phyloP scores from a whole-genome alignment of 768 basidiomycete species.

The Chalciporus pseudorubinellus region DNA sequence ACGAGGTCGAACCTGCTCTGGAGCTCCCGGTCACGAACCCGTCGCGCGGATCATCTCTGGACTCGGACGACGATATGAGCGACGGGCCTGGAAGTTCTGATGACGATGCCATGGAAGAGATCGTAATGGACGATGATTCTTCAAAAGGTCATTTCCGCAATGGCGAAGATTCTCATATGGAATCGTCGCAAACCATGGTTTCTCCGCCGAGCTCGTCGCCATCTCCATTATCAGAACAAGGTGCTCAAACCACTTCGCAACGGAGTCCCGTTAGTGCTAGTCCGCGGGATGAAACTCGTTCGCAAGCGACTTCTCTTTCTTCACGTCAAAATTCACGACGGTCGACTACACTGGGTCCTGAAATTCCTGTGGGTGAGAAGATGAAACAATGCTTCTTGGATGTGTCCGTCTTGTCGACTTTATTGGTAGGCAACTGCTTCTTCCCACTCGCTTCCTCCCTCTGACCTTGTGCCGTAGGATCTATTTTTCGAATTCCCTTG shows the following conservation, averaged over 20 bases:
- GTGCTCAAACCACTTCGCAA: constrained; percentile 24
- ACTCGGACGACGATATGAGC: constrained; percentile 80
- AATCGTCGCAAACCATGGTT: constrained; percentile 29
- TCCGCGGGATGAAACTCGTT: constrained; percentile 28
- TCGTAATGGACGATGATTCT: constrained; percentile 70
- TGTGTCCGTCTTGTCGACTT: constrained; percentile 64
- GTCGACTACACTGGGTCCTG: constrained; percentile 36
- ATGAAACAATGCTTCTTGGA: constrained; percentile 80
- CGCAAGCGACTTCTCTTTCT: constrained; percentile 38
- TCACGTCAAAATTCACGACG: constrained; percentile 60
- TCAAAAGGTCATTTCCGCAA: constrained; percentile 28
- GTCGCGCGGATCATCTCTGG: constrained; percentile 51
- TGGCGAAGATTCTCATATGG: constrained; percentile 32
- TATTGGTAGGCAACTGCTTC: constrained; percentile 60
- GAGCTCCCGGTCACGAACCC: constrained; percentile 66
- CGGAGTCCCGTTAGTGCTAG: constrained; percentile 25
- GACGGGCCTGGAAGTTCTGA: constrained; percentile 71
- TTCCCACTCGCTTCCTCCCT: background rate
- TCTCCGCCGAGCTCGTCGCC: constrained; percentile 32
- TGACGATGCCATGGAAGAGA: constrained; percentile 81
- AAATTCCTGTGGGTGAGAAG: constrained; percentile 67
- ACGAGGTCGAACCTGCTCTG: constrained; percentile 59
- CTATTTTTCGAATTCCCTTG: constrained; percentile 95
- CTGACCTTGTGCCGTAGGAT: constrained; percentile 48
- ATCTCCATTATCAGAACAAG: constrained; percentile 31